Percentiles rank a stretch among this genome's conserved stretches.
Evolutionary conservation across 305 asterid genomes (phyloP).

Genomic region (Rubia occidens): DNA sequence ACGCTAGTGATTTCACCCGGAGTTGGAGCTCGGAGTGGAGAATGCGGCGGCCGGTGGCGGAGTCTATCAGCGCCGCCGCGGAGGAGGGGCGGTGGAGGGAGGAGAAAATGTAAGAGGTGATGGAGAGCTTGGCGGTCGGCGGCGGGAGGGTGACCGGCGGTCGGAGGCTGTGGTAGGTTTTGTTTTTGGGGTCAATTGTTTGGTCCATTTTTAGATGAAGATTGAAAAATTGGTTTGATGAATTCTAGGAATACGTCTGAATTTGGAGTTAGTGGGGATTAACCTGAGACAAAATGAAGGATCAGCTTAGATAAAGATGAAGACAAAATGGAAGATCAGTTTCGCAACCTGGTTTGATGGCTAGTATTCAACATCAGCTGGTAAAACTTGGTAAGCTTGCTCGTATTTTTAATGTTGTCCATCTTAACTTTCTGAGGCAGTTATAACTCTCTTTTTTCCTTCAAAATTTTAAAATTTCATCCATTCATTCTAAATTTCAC

Average conservation of each 20-base stretch:
- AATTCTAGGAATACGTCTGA: no score
- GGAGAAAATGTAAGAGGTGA: slow-evolving; percentile 12
- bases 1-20: slow-evolving; percentile 16
- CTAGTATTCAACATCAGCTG: no score
- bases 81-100: slow-evolving; percentile 9
- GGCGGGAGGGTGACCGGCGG: slow-evolving; percentile 2
- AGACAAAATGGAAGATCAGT: neutral
- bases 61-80: slow-evolving; percentile 10
- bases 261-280: neutral
- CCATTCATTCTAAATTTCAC: no score
- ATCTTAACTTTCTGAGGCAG: no score
- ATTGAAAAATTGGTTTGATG: neutral
- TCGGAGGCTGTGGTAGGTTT: slow-evolving; percentile 10
- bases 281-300: neutral
- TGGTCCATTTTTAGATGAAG: neutral
- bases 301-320: neutral
- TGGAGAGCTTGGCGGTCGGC: neutral
- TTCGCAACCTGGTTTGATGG: neutral
- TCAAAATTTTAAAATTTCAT: no score
- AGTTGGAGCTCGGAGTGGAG: slow-evolving; percentile 15
- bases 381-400: no score
- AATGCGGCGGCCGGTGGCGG: slow-evolving; percentile 2
- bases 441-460: no score
- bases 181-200: neutral
- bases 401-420: no score